Evolutionary conservation across 306 rosid genomes (phyloP).

Genomic region (Pterocarpus santalinus): DNA sequence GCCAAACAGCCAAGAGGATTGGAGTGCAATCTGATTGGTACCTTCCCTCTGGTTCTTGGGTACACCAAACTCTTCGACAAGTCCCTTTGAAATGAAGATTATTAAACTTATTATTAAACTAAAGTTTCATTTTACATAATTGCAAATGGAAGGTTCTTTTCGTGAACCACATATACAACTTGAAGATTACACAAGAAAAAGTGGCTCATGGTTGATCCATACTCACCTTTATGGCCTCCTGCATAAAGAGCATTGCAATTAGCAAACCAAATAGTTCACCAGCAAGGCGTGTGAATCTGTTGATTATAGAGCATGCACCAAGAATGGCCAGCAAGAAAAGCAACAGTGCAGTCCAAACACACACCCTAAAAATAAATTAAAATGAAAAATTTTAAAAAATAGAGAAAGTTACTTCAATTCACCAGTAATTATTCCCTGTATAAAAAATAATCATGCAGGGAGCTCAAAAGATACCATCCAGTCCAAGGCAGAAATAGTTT

Average conservation of each 20-base stretch:
- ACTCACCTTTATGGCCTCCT: constrained; percentile 93
- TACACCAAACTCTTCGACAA: constrained; percentile 83
- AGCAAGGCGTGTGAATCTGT: constrained; percentile 92
- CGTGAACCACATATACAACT: constrained; percentile 21
- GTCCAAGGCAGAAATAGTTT: constrained; percentile 89
- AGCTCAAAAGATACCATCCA: constrained; percentile 79
- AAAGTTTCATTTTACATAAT: constrained; percentile 23
- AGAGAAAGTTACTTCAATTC: constrained; percentile 42
- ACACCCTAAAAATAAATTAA: constrained; percentile 70
- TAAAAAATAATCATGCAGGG: neutral
- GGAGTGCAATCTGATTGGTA: constrained; percentile 64
- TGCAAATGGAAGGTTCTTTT: constrained; percentile 26
- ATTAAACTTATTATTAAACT: constrained; percentile 36
- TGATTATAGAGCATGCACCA: constrained; percentile 95
- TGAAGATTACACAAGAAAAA: constrained; percentile 11
- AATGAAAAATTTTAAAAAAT: neutral
- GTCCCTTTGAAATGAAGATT: constrained; percentile 69
- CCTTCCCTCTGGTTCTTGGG: constrained; percentile 68
- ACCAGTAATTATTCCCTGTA: constrained; percentile 27
- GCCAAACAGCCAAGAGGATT: constrained; percentile 88
- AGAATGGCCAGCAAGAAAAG: constrained; percentile 87
- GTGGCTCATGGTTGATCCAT: constrained; percentile 26
- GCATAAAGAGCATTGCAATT: constrained; percentile 97
- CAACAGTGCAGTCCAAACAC: constrained; percentile 91
- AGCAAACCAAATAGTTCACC: constrained; percentile 96